phyloP scores from a whole-genome alignment of 352 stramenopile genomes.

The Globisporangium orthogonon region DNA sequence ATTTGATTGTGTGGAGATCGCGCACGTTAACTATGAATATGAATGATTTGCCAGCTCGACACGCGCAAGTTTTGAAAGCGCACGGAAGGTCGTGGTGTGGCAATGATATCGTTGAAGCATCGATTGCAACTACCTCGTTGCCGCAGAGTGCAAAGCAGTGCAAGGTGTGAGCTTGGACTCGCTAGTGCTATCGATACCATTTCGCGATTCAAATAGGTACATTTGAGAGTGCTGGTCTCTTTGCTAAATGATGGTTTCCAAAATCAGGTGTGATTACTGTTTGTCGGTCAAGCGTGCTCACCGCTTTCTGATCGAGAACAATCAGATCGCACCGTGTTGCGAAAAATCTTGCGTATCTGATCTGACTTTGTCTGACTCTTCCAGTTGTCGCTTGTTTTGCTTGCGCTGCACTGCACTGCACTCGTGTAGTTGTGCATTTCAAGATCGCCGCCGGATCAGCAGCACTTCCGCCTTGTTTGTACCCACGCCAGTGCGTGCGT shows the following conservation, averaged over 20 bases:
- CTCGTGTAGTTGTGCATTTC: too few species aligned
- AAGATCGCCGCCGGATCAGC: neutral
- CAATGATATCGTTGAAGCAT: too few species aligned
- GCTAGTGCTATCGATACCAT: too few species aligned
- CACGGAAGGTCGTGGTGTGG: too few species aligned
- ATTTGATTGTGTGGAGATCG: too few species aligned
- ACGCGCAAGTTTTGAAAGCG: too few species aligned
- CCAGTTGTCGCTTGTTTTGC: neutral
- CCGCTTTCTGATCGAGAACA: neutral
- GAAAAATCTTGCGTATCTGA: neutral
- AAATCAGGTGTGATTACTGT: neutral
- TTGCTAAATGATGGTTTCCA: slow-evolving; percentile 2
- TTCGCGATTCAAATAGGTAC: slow-evolving; percentile 7
- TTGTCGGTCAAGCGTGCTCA: neutral
- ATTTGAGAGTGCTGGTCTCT: slow-evolving; percentile 3
- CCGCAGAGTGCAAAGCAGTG: too few species aligned
- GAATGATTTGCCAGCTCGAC: too few species aligned
- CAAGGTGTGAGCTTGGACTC: too few species aligned
- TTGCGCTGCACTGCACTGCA: neutral
- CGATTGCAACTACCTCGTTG: too few species aligned
- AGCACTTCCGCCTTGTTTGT: neutral
- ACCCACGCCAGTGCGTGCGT: neutral
- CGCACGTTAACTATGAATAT: too few species aligned
- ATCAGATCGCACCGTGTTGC: neutral
- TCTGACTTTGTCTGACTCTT: neutral